Evolutionary conservation across 768 basidiomycete genomes (phyloP), one percentile per base, ranked within the genome.

Genomic region (Calocybe indica): DNA sequence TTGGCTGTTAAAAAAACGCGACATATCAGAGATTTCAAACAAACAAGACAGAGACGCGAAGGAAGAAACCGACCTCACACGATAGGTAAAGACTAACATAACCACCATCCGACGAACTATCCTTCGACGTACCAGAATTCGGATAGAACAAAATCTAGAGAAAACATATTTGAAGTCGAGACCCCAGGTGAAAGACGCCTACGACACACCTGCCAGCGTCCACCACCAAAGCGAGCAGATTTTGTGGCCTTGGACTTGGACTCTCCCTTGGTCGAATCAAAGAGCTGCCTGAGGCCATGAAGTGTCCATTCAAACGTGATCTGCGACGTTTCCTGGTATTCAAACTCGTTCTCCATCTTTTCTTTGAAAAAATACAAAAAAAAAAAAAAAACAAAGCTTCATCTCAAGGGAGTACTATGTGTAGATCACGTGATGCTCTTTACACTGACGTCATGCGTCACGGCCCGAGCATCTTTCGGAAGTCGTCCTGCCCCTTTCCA

Each of bases 241-340:
- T 86, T 89, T 15, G 79, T 87, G 12, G 80, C 82, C 53, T 85
- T 87, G 2, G 84, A 87, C 62, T 89, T 90, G 13, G 73, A 62
- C 22, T 88, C 85, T n/a, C 88, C 86, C 57, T 82, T 83, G 49
- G 83, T 88, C 14, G 76, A 72, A 34, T 93, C 91, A 51, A 92
- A 92, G 29, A 92, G 62, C 40, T 70, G 69, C 62, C 81, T 85
- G 48, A 92, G 71, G 3, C 80, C 83, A 31, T 73, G 72, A 28
- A 92, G 68, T 1, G 79, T 82, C 91, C 91, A 93, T 65, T 92
- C 89, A 51, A 87, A 84, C 7, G 74, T 75, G 53, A 80, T 71
- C 1, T 76, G 67, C 4, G 71, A 73, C 46, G 71, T 75, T 65
- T 88, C 85, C 52, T 71, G 70, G 46, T 58, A 69, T 41, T 71